phyloP scores from a whole-genome alignment of 2,329 filamentous ascomycete genomes.

The Xylogone sp. region DNA sequence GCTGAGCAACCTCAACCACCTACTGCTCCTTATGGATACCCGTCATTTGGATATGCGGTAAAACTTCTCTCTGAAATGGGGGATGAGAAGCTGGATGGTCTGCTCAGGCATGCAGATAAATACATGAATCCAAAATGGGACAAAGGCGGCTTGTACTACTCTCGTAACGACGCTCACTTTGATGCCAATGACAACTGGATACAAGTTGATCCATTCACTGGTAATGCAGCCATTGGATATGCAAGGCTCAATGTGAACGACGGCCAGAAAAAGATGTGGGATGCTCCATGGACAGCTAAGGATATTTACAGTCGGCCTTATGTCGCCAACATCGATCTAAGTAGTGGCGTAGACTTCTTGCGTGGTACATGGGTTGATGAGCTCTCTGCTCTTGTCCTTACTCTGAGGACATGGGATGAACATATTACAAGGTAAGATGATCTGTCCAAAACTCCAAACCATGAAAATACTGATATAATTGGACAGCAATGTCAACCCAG shows the following conservation, averaged over 20 bases:
- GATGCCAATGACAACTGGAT: slow-evolving; percentile 22
- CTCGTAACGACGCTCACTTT: slow-evolving; percentile 18
- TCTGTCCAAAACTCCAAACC: no score
- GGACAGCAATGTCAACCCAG: neutral
- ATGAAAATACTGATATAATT: no score
- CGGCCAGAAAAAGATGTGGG: slow-evolving; percentile 33
- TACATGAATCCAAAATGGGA: slow-evolving; percentile 28
- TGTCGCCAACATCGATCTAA: neutral
- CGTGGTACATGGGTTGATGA: slow-evolving; percentile 1
- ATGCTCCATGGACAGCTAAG: slow-evolving; percentile 26
- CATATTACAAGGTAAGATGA: neutral
- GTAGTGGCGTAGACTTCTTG: slow-evolving; percentile 3
- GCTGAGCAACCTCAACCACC: neutral
- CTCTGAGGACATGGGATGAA: slow-evolving; percentile 3
- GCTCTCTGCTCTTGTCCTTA: slow-evolving; percentile 2
- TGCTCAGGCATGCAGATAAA: slow-evolving; percentile 27
- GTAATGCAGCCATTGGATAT: slow-evolving; percentile 34
- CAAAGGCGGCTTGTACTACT: slow-evolving; percentile 32
- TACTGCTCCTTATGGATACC: slow-evolving; percentile 1
- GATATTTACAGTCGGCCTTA: neutral
- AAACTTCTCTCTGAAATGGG: slow-evolving; percentile 33
- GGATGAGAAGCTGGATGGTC: slow-evolving; percentile 10
- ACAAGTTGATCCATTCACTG: slow-evolving; percentile 31
- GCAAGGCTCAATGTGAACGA: slow-evolving; percentile 31
- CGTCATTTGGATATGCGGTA: slow-evolving; percentile 25